Evolutionary conservation across 2,329 filamentous ascomycete genomes (phyloP), one percentile per base, ranked within the genome.

Genomic region (Elsinoe arachidis): DNA sequence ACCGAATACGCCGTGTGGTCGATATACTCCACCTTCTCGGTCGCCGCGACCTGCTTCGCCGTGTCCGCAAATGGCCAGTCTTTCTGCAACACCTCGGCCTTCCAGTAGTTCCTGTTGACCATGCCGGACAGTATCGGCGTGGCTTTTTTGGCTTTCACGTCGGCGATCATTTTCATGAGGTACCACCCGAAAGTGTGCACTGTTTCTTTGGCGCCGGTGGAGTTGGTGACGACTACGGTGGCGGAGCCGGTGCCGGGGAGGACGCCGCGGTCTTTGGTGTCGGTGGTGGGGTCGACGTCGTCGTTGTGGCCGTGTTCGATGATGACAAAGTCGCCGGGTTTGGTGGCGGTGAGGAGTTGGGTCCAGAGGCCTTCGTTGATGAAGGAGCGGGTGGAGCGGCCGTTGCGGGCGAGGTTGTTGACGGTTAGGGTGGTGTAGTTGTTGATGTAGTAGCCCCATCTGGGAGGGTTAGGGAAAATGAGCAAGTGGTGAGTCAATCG

Each of bases 271-370:
- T 66, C 63, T 30, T 30, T 30, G 26, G 26, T 30, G n/a, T 61
- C 62, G 6, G 58, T 62, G 0, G 60, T 62, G 0, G 63, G 63
- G 19, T 65, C 65, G 2, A 59, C 65, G 23, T 64, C 62, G 55
- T 66, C 64, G 52, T 66, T 65, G 55, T 65, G 64, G 49, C 64
- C 64, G 62, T 65, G 65, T 54, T 66, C 64, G 30, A 65, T 64
- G 10, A 66, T 17, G 1, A 66, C 63, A 37, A 60, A 63, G 59
- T 65, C 62, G 2, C 63, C 62, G 17, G 55, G 19, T 5, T 21
- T n/a, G 3, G 60, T 63, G 2, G 49, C 34, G 4, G 55, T 41
- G 12, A 66, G 54, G 2, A 66, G 53, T 2, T 43, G 26, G 3
- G 41, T 33, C 63, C 63, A 64, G n/a, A 56, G 56, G 11, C 63